Conservation (phyloP, 495 filamentous ascomycete species). For the Penicillium canariense region DNA sequence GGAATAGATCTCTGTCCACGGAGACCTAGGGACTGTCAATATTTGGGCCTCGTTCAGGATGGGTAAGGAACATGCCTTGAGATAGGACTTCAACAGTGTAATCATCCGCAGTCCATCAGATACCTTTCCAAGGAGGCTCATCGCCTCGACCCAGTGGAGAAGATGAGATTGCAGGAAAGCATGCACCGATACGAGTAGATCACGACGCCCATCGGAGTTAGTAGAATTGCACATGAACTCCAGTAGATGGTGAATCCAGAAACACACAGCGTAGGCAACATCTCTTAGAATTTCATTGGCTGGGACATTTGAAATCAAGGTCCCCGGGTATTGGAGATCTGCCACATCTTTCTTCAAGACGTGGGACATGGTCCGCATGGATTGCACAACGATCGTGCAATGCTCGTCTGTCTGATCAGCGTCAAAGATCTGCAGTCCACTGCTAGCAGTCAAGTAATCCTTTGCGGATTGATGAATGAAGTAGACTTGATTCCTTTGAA, state of each 20-base stretch:
- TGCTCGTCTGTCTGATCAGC: slow-evolving; percentile 3
- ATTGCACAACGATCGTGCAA: background rate
- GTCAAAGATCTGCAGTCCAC: slow-evolving; percentile 1
- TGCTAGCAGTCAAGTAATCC: slow-evolving; percentile 15
- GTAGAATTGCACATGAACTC: background rate
- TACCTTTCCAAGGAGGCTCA: background rate
- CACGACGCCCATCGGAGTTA: background rate
- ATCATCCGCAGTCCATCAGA: background rate
- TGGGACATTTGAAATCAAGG: background rate
- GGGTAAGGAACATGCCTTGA: background rate
- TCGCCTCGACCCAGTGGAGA: background rate
- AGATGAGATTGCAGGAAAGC: background rate
- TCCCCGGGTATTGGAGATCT: background rate
- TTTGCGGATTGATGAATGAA: slow-evolving; percentile 24
- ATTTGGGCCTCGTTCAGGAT: background rate
- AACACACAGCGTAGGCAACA: slow-evolving; percentile 12
- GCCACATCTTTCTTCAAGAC: slow-evolving; percentile 11
- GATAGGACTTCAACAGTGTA: background rate
- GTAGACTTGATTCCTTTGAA: slow-evolving; percentile 10
- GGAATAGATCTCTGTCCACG: slow-evolving; percentile 8
- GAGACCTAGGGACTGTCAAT: background rate
- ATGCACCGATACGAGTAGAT: background rate
- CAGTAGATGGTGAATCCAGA: slow-evolving; percentile 22
- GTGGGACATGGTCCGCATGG: slow-evolving; percentile 9
- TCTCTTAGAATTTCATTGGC: background rate